Base-by-base conservation (phyloP, 495 filamentous ascomycete genomes). In the Penicillium mononematosum region DNA sequence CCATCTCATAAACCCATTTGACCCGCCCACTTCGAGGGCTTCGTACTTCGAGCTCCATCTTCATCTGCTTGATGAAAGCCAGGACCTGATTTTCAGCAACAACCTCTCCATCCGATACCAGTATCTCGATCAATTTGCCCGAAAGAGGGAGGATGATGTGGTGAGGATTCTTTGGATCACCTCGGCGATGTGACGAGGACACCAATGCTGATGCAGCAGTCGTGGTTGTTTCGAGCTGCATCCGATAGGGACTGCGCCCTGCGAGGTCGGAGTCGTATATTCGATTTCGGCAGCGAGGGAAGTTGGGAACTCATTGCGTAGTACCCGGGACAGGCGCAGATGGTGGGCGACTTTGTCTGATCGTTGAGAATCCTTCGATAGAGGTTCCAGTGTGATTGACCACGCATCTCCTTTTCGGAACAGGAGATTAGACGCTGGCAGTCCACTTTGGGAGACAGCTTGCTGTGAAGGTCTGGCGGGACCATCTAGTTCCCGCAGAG, bases 1-100 rank as follows among this genome's bases (percentile, higher is more conserved):
- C 81, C 63, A 76, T 78, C 50, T 84, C 78, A 59, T 75, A 73
- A 5, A 82, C 76, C 84, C 84, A 87, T 22, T 64, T 66, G 3
- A 83, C 76, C 12, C 58, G 67, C 7, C 83, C 83, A 17, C 70
- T 71, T 39, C 71, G 75, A 8, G 70, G 73, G 52, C 75, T 76
- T 27, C 83, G 63, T 7, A 87, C 74, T 65, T 86, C 84, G 14
- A 86, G 65, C 65, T 87, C 83, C 83, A 86, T 86, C 70, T 87
- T 86, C 83, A 87, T 87, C 69, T 87, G 84, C 63, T 82, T 79
- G 24, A 87, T 75, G 24, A 86, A 81, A 31, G 80, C 82, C n/a
- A 87, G 68, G 0, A 82, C 78, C 58, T 85, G 79, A 25, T 80
- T 76, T 46, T 79, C 69, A 9, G 65, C 73, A 0, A 87, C 67